These are phyloP conservation scores for Cladosporium velox DNA, from an alignment of 2,329 filamentous ascomycete species.

Conservation along the genomic window DNA sequence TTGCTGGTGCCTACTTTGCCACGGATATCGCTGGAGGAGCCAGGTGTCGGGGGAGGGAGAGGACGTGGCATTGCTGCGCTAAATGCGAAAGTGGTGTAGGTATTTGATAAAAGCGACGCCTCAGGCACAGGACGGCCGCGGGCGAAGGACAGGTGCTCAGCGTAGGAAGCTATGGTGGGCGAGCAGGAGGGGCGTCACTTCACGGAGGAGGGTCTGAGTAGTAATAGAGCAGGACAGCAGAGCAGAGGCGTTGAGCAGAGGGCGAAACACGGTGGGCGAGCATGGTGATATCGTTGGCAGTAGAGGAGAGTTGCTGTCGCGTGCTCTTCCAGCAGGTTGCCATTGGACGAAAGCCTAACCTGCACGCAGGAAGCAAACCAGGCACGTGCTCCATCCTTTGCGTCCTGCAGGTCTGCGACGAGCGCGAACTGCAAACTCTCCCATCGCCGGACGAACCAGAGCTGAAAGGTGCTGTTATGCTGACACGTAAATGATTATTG, in stretches of 20 bases:
- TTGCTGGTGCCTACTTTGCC: constrained; percentile 59
- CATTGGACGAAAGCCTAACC: constrained; percentile 14
- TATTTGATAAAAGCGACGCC: constrained; percentile 31
- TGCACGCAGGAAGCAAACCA: constrained; percentile 10
- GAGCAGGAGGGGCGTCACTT: constrained; percentile 19
- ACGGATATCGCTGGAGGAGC: constrained; percentile 76
- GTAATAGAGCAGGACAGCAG: constrained; percentile 13
- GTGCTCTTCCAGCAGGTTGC: constrained; percentile 15
- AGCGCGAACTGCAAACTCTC: neutral
- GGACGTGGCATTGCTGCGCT: constrained; percentile 64
- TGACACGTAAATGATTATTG: neutral
- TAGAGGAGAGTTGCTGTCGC: constrained; percentile 8
- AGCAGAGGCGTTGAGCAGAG: neutral
- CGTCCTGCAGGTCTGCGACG: neutral
- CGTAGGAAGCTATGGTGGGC: constrained; percentile 34
- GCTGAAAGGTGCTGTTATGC: neutral
- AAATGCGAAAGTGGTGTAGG: neutral
- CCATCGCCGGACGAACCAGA: neutral
- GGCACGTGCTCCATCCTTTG: constrained; percentile 19
- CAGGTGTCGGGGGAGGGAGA: constrained; percentile 71
- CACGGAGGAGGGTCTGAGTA: neutral
- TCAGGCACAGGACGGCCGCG: constrained; percentile 25
- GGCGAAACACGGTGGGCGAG: constrained; percentile 14
- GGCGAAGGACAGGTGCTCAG: constrained; percentile 32
- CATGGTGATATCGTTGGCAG: neutral